Conservation (phyloP, 2,329 filamentous ascomycete genomes). For the Alternaria brassicicola region DNA sequence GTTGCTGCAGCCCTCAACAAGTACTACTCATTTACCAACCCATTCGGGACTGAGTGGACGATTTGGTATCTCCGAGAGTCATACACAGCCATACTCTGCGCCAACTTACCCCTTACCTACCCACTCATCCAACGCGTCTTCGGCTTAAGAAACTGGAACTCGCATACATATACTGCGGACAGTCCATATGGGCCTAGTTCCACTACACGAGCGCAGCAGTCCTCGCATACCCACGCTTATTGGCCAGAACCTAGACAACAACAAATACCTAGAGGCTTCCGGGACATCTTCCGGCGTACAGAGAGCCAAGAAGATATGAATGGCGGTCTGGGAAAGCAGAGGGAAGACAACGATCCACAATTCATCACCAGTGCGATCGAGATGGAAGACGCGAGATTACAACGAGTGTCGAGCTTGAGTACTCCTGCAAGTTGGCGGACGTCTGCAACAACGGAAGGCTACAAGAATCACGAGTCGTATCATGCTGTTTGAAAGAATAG, state of each 20-base stretch:
- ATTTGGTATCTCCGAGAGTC: slow-evolving; percentile 66
- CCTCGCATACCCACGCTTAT: slow-evolving; percentile 7
- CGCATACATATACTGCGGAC: slow-evolving; percentile 23
- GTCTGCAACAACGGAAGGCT: slow-evolving; percentile 13
- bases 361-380: slow-evolving; percentile 38
- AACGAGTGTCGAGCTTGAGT: slow-evolving; percentile 15
- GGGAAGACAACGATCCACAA: slow-evolving; percentile 18
- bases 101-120: slow-evolving; percentile 67
- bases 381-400: slow-evolving; percentile 25
- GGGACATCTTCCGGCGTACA: slow-evolving; percentile 20
- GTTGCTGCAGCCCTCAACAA: slow-evolving; percentile 66
- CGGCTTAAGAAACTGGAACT: slow-evolving; percentile 43
- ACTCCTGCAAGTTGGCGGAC: slow-evolving; percentile 20
- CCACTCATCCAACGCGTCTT: slow-evolving; percentile 60
- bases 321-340: slow-evolving; percentile 22
- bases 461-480: slow-evolving; percentile 18
- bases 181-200: slow-evolving; percentile 4
- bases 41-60: slow-evolving; percentile 63
- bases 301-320: slow-evolving; percentile 34
- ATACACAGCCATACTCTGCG: slow-evolving; percentile 64
- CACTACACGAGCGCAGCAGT: slow-evolving; percentile 4
- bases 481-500: slow-evolving; percentile 13
- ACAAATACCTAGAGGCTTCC: slow-evolving; percentile 20
- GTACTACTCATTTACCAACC: slow-evolving; percentile 64
- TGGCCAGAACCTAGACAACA: slow-evolving; percentile 21